A percentile compares a stretch with the other conserved stretches of the same genome.
These are phyloP conservation scores for Exophiala bonariae DNA, from an alignment of 2,329 filamentous ascomycete genomes.

Conservation along the genomic window DNA sequence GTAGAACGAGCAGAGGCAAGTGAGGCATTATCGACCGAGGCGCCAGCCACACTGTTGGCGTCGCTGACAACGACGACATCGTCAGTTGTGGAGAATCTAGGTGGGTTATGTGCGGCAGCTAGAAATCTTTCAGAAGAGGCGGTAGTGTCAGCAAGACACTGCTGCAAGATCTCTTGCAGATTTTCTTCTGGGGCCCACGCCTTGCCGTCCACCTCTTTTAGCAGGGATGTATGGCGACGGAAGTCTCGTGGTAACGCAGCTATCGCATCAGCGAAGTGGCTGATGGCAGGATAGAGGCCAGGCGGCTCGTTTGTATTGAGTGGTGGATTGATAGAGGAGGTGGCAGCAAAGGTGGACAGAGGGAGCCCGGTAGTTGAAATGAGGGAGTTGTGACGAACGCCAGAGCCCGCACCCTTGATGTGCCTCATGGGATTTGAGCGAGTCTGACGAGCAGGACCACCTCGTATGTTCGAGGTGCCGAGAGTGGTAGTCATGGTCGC, in stretches of 20 bases:
- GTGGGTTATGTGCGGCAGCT: constrained; percentile 13
- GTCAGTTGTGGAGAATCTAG: constrained; percentile 15
- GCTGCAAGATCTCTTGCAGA: constrained; percentile 70
- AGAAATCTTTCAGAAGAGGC: constrained; percentile 2
- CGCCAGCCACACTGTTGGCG: constrained; percentile 21
- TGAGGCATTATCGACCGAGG: constrained; percentile 22
- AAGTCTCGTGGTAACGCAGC: constrained; percentile 92
- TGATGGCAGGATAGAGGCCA: constrained; percentile 65
- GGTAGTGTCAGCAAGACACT: constrained; percentile 34
- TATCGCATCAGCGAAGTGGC: constrained; percentile 85
- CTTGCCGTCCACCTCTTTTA: constrained; percentile 98
- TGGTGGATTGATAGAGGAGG: constrained; percentile 6
- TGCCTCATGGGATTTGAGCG: constrained; percentile 50
- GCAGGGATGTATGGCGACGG: constrained; percentile 88
- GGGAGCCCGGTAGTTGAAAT: constrained; percentile 31
- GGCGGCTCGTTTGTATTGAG: constrained; percentile 36
- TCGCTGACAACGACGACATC: constrained; percentile 20
- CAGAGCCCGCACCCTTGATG: constrained; percentile 45
- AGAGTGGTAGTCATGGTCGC: constrained; percentile 26
- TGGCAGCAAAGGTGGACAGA: constrained; percentile 24
- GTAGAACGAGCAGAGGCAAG: constrained; percentile 20
- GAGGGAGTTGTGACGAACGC: constrained; percentile 35
- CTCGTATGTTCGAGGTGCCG: constrained; percentile 29
- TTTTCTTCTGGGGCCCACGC: constrained; percentile 84
- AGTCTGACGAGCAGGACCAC: constrained; percentile 40